A percentile compares a stretch with the other conserved stretches of the same genome.
Conservation (phyloP, 306 rosid genomes). For the Hippophae gyantsensis region DNA sequence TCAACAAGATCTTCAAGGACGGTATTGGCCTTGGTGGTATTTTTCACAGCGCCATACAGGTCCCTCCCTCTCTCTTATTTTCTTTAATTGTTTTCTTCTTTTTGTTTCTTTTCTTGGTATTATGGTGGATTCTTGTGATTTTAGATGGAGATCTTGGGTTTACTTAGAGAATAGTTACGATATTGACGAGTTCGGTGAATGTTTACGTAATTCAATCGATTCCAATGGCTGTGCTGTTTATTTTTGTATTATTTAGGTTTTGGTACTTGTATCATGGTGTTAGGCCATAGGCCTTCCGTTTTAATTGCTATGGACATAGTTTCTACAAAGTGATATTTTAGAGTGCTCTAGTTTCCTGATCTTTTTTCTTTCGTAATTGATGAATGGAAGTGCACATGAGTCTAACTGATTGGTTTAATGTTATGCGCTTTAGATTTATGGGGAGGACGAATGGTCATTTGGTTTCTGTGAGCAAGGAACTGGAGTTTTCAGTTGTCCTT, state of each 20-base stretch:
- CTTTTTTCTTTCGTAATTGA: background rate
- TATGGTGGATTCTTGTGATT: conserved; percentile 8
- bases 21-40: conserved; percentile 97
- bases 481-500: conserved; percentile 95
- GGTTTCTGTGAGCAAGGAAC: conserved; percentile 96
- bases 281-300: too few species aligned
- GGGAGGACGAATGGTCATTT: conserved; percentile 97
- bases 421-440: conserved; percentile 48
- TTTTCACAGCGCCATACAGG: conserved; percentile 98
- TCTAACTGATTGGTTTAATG: conserved; percentile 12
- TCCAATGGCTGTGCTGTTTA: too few species aligned
- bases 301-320: too few species aligned
- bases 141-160: conserved; percentile 28
- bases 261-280: too few species aligned
- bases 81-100: background rate
- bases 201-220: background rate
- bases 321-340: too few species aligned
- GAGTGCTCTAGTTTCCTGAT: background rate
- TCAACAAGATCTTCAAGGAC: conserved; percentile 97
- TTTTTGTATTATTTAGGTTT: too few species aligned
- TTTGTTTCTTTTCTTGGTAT: conserved; percentile 11
- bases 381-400: conserved; percentile 7
- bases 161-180: conserved; percentile 6
- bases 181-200: background rate
- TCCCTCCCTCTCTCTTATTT: conserved; percentile 12